Base-by-base conservation (phyloP, 495 filamentous ascomycete species). In the Hypoxylon crocopeplum region DNA sequence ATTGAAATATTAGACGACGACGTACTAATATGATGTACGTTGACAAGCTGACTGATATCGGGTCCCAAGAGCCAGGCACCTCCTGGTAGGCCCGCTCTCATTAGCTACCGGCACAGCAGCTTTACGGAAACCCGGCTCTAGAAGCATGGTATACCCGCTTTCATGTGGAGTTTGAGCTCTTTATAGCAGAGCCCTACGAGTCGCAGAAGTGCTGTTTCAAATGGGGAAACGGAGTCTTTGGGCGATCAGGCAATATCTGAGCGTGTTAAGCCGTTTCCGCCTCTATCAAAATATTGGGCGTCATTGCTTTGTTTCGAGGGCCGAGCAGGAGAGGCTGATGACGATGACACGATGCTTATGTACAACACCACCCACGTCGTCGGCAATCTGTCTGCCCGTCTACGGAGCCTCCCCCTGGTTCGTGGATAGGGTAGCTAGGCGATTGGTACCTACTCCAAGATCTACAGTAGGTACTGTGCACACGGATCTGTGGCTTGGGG, bases 21-120 rank as follows among this genome's bases (percentile, higher is more conserved):
- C 33, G 11, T 64, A 32, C 45, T 58, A 59, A 57, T 64, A 64
- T 64, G 61, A 64, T 64, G 49, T 64, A 54, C 61, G 40, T 45
- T n/a, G 55, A 54, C 49, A 55, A 64, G 61, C 49, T 64, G 46
- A 39, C 37, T 27, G 24, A 27, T 8, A 51, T 54, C 54, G 45
- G 20, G 49, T 59, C 49, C 55, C 49, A 55, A 55, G 45, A 56
- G 55, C 61, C 54, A 55, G 61, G 61, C 50, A 59, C 38, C 42
- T 56, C 55, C 49, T 51, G 19, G 49, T 40, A 48, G 33, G 44
- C 13, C 27, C 46, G 33, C 20, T 21, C 50, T 49, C 34, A 61
- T 47, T 64, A 59, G 61, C 44, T 64, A 59, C 55, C 61, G 49
- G 44, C 27, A 30, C 19, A 40, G 36, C 17, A 52, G 44, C 48